A percentile compares a stretch with the other conserved stretches of the same genome.
Conservation (phyloP, 2,329 filamentous ascomycete genomes). For the Diaporthe batatas region DNA sequence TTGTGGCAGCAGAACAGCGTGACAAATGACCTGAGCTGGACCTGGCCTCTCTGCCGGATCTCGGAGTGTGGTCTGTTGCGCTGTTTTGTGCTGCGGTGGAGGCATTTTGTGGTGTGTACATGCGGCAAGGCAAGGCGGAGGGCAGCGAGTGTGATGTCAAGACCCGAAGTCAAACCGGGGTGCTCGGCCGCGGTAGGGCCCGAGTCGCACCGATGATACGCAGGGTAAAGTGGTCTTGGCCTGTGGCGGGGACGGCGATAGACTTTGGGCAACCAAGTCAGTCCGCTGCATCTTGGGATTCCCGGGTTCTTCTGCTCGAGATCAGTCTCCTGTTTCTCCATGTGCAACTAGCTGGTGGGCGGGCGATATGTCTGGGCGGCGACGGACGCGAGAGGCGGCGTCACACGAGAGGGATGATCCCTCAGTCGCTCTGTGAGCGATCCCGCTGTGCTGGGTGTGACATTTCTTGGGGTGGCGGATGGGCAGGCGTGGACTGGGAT, state of each 20-base stretch:
- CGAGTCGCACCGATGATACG: neutral
- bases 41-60: neutral
- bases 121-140: neutral
- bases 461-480: conserved; percentile 27
- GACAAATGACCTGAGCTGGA: neutral
- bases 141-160: conserved; percentile 32
- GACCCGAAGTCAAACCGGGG: conserved; percentile 12
- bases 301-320: neutral
- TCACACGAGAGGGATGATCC: conserved; percentile 28
- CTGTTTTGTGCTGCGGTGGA: conserved; percentile 20
- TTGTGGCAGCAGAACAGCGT: neutral
- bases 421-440: conserved; percentile 15
- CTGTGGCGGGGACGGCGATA: neutral
- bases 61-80: conserved; percentile 6
- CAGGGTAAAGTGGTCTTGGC: neutral
- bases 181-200: conserved; percentile 22
- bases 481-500: conserved; percentile 11
- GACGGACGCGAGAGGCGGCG: neutral
- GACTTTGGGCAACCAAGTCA: conserved; percentile 8
- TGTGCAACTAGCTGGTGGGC: too few relatives aligned
- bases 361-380: neutral
- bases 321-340: too few relatives aligned
- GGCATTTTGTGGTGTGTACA: neutral
- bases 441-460: conserved; percentile 19
- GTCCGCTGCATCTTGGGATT: neutral